Conservation (phyloP, 2,329 filamentous ascomycete genomes). For the Paecilomyces fulvus region DNA sequence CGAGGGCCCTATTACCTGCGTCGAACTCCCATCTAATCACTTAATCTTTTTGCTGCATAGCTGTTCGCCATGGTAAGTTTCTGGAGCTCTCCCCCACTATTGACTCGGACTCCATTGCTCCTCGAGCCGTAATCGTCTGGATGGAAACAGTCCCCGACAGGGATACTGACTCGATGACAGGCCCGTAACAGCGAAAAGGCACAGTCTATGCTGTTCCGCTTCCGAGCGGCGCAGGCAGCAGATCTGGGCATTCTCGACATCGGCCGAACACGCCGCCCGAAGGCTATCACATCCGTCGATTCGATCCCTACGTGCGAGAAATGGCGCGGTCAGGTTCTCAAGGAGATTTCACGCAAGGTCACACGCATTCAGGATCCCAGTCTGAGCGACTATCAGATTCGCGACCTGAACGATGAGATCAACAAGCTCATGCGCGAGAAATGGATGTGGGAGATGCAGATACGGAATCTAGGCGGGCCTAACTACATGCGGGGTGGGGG, state of each 20-base stretch:
- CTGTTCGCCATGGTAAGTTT: not conserved
- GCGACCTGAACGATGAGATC: conserved; percentile 97
- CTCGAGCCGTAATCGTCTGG: not conserved
- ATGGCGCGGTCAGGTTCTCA: conserved; percentile 95
- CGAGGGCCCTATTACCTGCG: not conserved
- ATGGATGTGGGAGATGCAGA: conserved; percentile 97
- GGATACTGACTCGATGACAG: conserved; percentile 36
- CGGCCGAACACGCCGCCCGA: conserved; percentile 79
- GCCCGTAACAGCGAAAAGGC: conserved; percentile 97
- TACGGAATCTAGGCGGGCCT: conserved; percentile 87
- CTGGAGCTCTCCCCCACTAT: not conserved
- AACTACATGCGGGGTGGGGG: conserved; percentile 81
- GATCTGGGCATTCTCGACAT: conserved; percentile 95
- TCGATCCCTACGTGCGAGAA: conserved; percentile 85
- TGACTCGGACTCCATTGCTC: not conserved
- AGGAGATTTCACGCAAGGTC: conserved; percentile 94
- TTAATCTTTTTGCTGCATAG: not conserved
- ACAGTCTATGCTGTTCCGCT: conserved; percentile 99
- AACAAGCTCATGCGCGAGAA: conserved; percentile 99
- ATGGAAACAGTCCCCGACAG: not conserved
- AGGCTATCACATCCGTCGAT: conserved; percentile 78
- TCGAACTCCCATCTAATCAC: not conserved
- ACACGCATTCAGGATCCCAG: conserved; percentile 87
- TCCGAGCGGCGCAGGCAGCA: conserved; percentile 92
- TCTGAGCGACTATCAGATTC: conserved; percentile 93